These are phyloP conservation scores for Terana coerulea DNA, from an alignment of 768 basidiomycete species.

Conservation along the genomic window DNA sequence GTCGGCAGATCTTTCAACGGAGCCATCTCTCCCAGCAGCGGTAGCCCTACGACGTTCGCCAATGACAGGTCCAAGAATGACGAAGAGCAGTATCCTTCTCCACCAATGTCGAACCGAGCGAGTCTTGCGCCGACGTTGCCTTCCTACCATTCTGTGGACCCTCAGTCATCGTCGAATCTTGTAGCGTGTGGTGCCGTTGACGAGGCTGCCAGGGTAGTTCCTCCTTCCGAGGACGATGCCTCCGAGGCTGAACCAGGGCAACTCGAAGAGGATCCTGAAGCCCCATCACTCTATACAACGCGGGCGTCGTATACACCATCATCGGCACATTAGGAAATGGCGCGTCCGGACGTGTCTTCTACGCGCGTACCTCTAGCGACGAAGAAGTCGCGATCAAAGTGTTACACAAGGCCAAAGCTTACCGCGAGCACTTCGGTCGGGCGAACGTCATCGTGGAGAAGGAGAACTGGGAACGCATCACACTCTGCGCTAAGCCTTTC, in stretches of 20 bases:
- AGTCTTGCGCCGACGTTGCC: neutral
- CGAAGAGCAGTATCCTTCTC: neutral
- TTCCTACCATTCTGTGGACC: neutral
- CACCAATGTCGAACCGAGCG: neutral
- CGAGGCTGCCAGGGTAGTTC: neutral
- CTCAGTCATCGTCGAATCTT: neutral
- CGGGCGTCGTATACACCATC: neutral
- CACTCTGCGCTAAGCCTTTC: neutral
- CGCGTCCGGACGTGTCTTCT: neutral
- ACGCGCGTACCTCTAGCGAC: neutral
- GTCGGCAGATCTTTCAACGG: neutral
- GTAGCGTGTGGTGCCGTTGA: no score
- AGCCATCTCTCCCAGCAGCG: neutral
- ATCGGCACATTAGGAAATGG: neutral
- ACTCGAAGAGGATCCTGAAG: neutral
- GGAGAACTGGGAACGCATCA: neutral
- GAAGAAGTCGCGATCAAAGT: constrained; percentile 6
- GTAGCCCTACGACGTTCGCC: neutral
- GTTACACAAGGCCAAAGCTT: constrained; percentile 1
- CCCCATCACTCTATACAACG: neutral
- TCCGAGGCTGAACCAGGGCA: neutral
- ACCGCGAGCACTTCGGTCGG: neutral
- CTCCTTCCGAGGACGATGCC: neutral
- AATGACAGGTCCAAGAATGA: neutral
- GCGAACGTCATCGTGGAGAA: neutral